Evolutionary conservation across 257 asterid genomes (phyloP).

Genomic region (Phtheirospermum japonicum): DNA sequence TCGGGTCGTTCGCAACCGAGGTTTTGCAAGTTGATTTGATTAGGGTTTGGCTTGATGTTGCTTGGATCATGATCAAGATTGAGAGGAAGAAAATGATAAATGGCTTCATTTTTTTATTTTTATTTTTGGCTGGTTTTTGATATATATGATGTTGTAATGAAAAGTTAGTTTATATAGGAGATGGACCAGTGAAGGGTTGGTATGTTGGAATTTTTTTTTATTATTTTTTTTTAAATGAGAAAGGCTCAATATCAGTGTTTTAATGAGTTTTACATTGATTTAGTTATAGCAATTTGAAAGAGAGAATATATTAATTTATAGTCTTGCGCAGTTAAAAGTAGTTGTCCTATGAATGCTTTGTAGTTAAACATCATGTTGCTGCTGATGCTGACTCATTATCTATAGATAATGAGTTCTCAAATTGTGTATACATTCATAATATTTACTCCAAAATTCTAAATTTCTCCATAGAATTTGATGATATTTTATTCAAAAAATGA

Average conservation of each 20-base stretch:
- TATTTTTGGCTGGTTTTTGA: background rate
- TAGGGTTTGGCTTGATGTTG: slow-evolving; percentile 31
- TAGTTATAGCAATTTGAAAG: too few relatives aligned
- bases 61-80: slow-evolving; percentile 24
- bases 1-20: slow-evolving; percentile 40
- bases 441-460: too few relatives aligned
- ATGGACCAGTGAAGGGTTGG: slow-evolving; percentile 7
- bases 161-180: slow-evolving; percentile 30
- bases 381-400: slow-evolving; percentile 27
- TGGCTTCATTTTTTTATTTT: slow-evolving; percentile 27
- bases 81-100: slow-evolving; percentile 19
- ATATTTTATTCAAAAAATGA: too few relatives aligned
- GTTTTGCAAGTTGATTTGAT: slow-evolving; percentile 53
- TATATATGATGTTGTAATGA: slow-evolving; percentile 6
- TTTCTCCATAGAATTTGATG: too few relatives aligned
- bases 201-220: background rate
- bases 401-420: too few relatives aligned
- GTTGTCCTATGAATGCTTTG: slow-evolving; percentile 19
- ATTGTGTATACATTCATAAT: too few relatives aligned
- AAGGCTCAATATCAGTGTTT: slow-evolving; percentile 26
- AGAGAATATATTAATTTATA: too few relatives aligned
- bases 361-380: slow-evolving; percentile 34
- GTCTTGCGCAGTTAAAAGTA: background rate
- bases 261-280: background rate
- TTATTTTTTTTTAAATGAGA: background rate